Conservation (phyloP, 75 land plant genomes). For the Chamaecyparis obtusa region DNA sequence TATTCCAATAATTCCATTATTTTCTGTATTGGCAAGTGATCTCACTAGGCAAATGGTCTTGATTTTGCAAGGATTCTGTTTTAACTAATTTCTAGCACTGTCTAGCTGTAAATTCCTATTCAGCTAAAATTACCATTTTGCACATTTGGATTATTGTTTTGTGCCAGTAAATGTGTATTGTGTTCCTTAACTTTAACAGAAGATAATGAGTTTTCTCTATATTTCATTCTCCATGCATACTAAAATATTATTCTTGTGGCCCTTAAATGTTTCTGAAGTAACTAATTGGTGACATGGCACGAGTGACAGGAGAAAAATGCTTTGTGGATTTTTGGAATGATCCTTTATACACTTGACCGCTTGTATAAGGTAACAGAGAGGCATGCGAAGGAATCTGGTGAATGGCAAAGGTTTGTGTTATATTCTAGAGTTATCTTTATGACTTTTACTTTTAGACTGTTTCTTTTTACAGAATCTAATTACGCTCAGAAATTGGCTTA, state of each 20-base stretch:
- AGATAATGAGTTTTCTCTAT: background rate
- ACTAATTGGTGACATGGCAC: background rate
- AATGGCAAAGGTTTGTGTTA: slow-evolving; percentile 60
- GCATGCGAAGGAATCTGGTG: slow-evolving; percentile 70
- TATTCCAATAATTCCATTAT: too few relatives aligned
- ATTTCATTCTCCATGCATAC: background rate
- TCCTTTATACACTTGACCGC: slow-evolving; percentile 68
- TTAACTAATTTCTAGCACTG: background rate
- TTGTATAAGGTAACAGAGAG: slow-evolving; percentile 62
- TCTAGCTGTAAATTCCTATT: background rate
- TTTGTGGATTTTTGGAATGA: slow-evolving; percentile 67
- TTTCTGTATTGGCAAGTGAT: background rate
- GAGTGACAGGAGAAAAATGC: slow-evolving; percentile 65
- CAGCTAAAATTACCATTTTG: background rate
- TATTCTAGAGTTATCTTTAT: slow-evolving; percentile 14
- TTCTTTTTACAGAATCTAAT: background rate
- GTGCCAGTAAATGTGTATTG: background rate
- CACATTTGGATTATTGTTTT: background rate
- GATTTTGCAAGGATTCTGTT: background rate
- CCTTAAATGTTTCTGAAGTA: background rate
- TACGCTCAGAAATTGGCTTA: background rate
- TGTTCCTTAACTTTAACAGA: background rate
- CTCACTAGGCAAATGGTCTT: background rate
- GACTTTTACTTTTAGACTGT: background rate
- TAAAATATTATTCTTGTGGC: background rate